These are phyloP conservation scores for Curvularia verruculosa DNA, from an alignment of 2,329 filamentous ascomycete species.

Conservation along the genomic window DNA sequence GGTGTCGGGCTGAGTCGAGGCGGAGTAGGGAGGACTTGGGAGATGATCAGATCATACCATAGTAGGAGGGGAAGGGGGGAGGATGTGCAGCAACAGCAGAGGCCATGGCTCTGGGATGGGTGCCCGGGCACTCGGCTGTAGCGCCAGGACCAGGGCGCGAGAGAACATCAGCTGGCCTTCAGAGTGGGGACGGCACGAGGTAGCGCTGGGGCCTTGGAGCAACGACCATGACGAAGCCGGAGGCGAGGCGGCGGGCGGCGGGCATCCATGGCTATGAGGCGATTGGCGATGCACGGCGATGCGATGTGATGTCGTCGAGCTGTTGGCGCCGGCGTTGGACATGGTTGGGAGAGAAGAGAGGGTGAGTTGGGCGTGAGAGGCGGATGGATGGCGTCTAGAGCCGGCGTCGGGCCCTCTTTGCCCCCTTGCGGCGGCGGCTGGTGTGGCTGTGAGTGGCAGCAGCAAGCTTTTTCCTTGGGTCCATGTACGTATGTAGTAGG, in stretches of 20 bases:
- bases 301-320: not conserved
- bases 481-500: too few species aligned
- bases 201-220: conserved; percentile 26
- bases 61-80: not conserved
- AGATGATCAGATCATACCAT: conserved; percentile 3
- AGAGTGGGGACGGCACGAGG: conserved; percentile 24
- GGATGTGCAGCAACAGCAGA: conserved; percentile 9
- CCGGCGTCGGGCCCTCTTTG: not conserved
- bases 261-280: not conserved
- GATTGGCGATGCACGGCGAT: conserved; percentile 1
- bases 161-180: conserved; percentile 30
- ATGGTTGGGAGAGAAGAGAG: not conserved
- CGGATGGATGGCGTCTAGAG: not conserved
- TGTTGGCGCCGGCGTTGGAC: not conserved
- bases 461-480: conserved; percentile 15
- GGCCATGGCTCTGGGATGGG: conserved; percentile 14
- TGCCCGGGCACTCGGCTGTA: conserved; percentile 19
- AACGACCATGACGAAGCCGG: conserved; percentile 26
- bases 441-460: conserved; percentile 9
- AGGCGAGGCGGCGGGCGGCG: conserved; percentile 17
- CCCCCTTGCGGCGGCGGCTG: not conserved
- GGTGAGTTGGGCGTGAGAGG: not conserved
- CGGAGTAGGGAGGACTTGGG: conserved; percentile 7
- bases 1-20: conserved; percentile 20
- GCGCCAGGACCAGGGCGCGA: conserved; percentile 25